These are phyloP conservation scores for Cinchona pubescens DNA, from an alignment of 257 asterid genomes.

Conservation along the genomic window DNA sequence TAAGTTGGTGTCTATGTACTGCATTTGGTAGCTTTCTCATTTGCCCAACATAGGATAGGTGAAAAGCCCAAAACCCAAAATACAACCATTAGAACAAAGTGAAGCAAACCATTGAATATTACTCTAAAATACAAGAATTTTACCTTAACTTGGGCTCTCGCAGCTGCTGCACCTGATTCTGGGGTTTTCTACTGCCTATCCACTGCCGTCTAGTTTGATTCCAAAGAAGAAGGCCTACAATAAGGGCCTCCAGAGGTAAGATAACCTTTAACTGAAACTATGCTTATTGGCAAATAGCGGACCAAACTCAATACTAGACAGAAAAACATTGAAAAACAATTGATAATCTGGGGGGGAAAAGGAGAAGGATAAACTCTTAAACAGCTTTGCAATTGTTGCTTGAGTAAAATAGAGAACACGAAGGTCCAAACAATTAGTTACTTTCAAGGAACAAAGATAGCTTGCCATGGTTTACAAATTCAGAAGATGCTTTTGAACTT, in stretches of 20 bases:
- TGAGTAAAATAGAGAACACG: not conserved
- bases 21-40: constrained; percentile 1
- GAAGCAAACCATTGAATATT: not conserved
- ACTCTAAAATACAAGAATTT: constrained; percentile 7
- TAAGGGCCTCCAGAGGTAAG: not conserved
- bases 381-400: not conserved
- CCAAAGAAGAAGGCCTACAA: constrained; percentile 71
- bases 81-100: not conserved
- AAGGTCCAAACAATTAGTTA: not conserved
- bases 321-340: too few relatives aligned
- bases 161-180: constrained; percentile 32
- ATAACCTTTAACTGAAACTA: not conserved
- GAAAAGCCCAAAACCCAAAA: not conserved
- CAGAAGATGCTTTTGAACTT: constrained; percentile 50
- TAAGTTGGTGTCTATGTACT: not conserved
- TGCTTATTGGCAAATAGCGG: not conserved
- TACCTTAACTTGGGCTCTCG: constrained; percentile 70
- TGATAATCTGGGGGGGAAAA: not conserved
- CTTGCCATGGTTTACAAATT: constrained; percentile 74
- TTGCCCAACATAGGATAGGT: not conserved
- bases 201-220: constrained; percentile 72
- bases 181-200: constrained; percentile 49
- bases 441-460: constrained; percentile 12
- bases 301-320: not conserved
- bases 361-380: not conserved